These are phyloP conservation scores for Pyrenophora graminea DNA, from an alignment of 2,329 filamentous ascomycete genomes.

Conservation along the genomic window DNA sequence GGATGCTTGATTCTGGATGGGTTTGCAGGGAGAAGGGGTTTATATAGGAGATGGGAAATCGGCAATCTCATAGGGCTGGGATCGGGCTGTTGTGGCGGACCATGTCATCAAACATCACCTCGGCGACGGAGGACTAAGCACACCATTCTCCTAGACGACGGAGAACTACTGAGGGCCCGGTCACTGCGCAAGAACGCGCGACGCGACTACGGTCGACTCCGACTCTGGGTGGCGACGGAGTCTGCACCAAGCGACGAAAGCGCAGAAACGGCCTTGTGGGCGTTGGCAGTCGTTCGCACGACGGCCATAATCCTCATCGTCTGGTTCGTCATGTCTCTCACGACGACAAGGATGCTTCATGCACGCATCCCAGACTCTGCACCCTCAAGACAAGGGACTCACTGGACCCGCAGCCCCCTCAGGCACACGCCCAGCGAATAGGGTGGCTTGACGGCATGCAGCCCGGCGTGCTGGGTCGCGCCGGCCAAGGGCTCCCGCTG, in stretches of 20 bases:
- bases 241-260: no score
- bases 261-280: no score
- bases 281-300: background rate
- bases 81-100: background rate
- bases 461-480: constrained; percentile 20
- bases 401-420: background rate
- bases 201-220: background rate
- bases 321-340: constrained; percentile 11
- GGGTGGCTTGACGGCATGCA: constrained; percentile 4
- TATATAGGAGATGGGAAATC: no score
- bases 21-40: no score
- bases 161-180: background rate
- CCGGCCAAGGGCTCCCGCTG: constrained; percentile 14
- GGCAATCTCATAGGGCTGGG: no score
- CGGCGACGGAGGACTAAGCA: background rate
- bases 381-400: background rate
- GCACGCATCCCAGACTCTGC: constrained; percentile 17
- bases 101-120: constrained; percentile 2
- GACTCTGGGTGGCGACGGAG: no score
- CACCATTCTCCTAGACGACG: background rate
- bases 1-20: no score
- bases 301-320: background rate
- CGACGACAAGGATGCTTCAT: constrained; percentile 13
- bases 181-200: background rate
- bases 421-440: constrained; percentile 14